Evolutionary conservation across 768 basidiomycete species (phyloP), one percentile per base, ranked within the genome.

Genomic region (Boletus rex-veris): DNA sequence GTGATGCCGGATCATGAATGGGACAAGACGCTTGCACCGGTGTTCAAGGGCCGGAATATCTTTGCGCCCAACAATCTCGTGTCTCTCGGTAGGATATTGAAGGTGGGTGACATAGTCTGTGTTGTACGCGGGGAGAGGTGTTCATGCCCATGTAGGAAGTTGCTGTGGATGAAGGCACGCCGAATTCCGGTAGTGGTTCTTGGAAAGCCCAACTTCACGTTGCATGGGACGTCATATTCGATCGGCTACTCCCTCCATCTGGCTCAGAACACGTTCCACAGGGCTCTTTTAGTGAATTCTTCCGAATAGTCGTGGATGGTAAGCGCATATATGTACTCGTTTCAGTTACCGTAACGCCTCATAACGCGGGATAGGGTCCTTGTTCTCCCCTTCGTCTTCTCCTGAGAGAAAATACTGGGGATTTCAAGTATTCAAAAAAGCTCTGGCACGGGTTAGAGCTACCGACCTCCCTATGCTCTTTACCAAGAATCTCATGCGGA

Each of bases 131-230:
- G 30, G 9, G 35, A 31, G 36, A 35, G 37, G 57, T 41, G 52
- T 57, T 64, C 45, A 63, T 45, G 48, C 39, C 19, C 19, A 15
- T 53, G 4, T 53, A 88, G 87, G 86, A 86, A 67, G 77, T 79
- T 15, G 74, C 76, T 8, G 64, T 73, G 6, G 81, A 84, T 5
- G 81, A 83, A 15, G 80, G 78, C 16, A 66, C 71, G 3, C 64
- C 77, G 11, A 83, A 84, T 54, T 71, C 78, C 2, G 75, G 77
- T 11, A 71, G 77, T 35, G 81, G 81, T 35, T 70, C 80, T 14
- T 92, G 94, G 93, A 95, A 90, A 67, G 86, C 94, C 52, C 86
- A 93, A 65, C 76, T 95, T 40, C 96, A 97, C 67, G 94, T 91
- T 67, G 90, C 86, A 21, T 99, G 96, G 96, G 82, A 85, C 56